Evolutionary conservation across 495 filamentous ascomycete species (phyloP).

Genomic region (Amorphotheca resinae): DNA sequence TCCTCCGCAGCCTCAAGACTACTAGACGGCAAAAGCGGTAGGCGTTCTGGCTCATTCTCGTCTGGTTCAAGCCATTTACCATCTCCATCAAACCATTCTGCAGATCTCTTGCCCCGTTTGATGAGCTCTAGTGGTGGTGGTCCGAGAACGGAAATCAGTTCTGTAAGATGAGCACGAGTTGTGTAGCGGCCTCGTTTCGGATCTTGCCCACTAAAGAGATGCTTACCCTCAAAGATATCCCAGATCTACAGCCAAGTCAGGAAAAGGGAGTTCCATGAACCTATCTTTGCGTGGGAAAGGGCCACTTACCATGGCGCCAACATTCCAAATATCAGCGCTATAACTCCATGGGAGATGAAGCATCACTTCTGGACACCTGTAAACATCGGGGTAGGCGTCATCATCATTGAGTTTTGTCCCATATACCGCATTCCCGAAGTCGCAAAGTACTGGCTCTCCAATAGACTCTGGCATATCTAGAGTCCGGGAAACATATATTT

Average conservation of each 20-base stretch:
- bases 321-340: conserved; percentile 34
- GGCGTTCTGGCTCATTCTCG: neutral
- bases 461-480: conserved; percentile 4
- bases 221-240: conserved; percentile 17
- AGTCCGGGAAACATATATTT: conserved; percentile 9
- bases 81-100: conserved; percentile 10
- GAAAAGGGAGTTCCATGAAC: neutral
- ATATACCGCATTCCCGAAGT: conserved; percentile 14
- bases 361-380: conserved; percentile 35
- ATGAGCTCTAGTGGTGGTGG: conserved; percentile 18
- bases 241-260: conserved; percentile 14
- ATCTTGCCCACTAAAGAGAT: conserved; percentile 15
- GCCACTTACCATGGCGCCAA: conserved; percentile 30
- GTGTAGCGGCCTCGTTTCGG: conserved; percentile 11
- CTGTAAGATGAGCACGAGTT: conserved; percentile 15
- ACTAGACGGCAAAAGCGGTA: conserved; percentile 1
- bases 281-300: neutral
- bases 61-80: conserved; percentile 7
- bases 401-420: conserved; percentile 7
- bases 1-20: conserved; percentile 18
- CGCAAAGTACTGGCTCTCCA: conserved; percentile 9
- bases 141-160: conserved; percentile 20
- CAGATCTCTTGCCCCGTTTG: conserved; percentile 5
- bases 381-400: conserved; percentile 29
- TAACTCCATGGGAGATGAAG: conserved; percentile 29